phyloP scores from a whole-genome alignment of 805 yeast species.

The Candida krabiensis region DNA sequence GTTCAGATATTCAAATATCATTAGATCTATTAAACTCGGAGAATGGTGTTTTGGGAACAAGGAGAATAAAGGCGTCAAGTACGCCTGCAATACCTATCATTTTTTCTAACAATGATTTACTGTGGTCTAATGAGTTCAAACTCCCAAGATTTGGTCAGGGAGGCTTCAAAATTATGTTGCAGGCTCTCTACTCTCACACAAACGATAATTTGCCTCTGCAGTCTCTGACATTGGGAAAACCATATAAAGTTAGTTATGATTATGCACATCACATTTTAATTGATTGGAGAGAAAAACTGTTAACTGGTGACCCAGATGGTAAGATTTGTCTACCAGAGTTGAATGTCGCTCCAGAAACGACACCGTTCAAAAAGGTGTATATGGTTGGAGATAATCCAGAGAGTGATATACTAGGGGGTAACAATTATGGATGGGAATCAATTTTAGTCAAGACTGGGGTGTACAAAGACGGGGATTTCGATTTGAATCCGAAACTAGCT shows the following conservation, averaged over 20 bases:
- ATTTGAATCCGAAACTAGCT: constrained; percentile 29
- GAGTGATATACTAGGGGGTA: constrained; percentile 89
- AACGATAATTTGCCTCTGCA: constrained; percentile 45
- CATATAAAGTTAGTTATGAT: constrained; percentile 74
- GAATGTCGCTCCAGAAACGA: constrained; percentile 36
- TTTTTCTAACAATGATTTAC: constrained; percentile 79
- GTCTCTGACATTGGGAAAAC: constrained; percentile 75
- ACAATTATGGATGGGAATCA: constrained; percentile 84
- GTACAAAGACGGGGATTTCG: constrained; percentile 59
- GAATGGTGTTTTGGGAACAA: constrained; percentile 64
- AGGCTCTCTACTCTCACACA: constrained; percentile 49
- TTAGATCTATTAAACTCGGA: constrained; percentile 67
- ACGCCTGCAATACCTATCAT: constrained; percentile 67
- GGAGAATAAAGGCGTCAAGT: constrained; percentile 33
- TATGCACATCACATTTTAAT: constrained; percentile 75
- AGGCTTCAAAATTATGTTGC: constrained; percentile 66
- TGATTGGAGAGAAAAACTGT: constrained; percentile 46
- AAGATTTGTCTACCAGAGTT: constrained; percentile 42
- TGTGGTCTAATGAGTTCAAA: constrained; percentile 83
- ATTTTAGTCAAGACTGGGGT: constrained; percentile 88
- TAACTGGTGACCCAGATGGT: constrained; percentile 15
- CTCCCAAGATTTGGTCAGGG: constrained; percentile 91
- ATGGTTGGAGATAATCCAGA: constrained; percentile 99
- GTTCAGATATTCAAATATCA: constrained; percentile 78
- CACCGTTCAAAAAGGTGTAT: constrained; percentile 63